These are phyloP conservation scores for Perkinsus marinus DNA, from an alignment of 169 alveolate species.

Conservation along the genomic window DNA sequence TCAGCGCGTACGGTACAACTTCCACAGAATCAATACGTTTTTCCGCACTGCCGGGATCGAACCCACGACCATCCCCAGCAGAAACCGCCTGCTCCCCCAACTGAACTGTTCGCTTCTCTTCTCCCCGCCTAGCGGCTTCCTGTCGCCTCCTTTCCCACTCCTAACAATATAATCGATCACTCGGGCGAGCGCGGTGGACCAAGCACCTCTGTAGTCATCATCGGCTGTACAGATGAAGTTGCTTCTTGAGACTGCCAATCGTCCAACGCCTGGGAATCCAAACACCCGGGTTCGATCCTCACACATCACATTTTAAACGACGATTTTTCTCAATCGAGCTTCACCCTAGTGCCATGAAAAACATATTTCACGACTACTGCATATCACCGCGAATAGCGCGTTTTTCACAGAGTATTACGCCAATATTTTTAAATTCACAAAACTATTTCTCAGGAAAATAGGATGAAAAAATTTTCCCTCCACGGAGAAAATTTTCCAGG, in stretches of 20 bases:
- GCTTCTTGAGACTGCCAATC: not conserved
- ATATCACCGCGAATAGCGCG: too few species aligned
- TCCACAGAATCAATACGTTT: not conserved
- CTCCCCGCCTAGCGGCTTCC: not conserved
- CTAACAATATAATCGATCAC: not conserved
- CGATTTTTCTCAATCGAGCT: too few species aligned
- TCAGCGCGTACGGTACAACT: not conserved
- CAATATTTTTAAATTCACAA: too few species aligned
- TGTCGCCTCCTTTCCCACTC: not conserved
- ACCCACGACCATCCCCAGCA: not conserved
- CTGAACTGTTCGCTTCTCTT: not conserved
- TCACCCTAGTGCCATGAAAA: too few species aligned
- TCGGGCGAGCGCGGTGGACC: not conserved
- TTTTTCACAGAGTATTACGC: too few species aligned
- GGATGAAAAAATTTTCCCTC: not conserved
- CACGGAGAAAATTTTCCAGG: not conserved
- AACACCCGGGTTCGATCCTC: too few species aligned
- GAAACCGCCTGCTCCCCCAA: not conserved
- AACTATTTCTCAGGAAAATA: too few species aligned
- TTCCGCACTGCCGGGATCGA: not conserved
- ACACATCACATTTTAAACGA: too few species aligned
- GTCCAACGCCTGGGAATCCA: not conserved
- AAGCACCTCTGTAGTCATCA: not conserved
- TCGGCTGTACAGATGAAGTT: not conserved
- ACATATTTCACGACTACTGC: too few species aligned